Conservation (phyloP, 352 stramenopile species). For the Peronosclerospora sorghi region DNA sequence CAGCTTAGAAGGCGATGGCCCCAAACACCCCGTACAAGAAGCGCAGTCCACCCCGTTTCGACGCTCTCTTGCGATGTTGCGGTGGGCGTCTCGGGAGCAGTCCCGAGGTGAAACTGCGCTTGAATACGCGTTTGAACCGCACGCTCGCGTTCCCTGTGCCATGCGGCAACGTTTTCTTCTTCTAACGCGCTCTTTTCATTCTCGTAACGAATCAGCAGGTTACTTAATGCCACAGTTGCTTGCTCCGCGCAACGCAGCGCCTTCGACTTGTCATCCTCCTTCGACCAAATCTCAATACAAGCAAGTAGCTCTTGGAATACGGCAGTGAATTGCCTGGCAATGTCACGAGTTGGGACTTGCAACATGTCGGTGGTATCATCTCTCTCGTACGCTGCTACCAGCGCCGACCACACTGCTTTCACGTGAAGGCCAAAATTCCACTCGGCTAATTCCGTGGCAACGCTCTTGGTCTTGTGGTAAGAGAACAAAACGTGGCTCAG, state of each 20-base stretch:
- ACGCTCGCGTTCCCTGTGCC: constrained; percentile 28
- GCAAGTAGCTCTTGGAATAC: constrained; percentile 27
- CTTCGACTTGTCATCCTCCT: no score
- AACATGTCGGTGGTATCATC: constrained; percentile 12
- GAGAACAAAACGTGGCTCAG: constrained; percentile 23
- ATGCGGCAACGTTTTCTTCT: constrained; percentile 10
- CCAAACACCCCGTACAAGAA: constrained; percentile 46
- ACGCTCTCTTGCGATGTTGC: neutral
- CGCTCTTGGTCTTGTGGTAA: neutral
- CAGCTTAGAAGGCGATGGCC: constrained; percentile 29
- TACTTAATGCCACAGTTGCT: constrained; percentile 30
- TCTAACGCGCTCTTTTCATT: neutral
- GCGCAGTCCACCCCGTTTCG: constrained; percentile 23
- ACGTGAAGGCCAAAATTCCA: constrained; percentile 40
- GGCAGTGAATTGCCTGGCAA: constrained; percentile 20
- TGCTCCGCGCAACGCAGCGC: constrained; percentile 19
- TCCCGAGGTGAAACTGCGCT: constrained; percentile 22
- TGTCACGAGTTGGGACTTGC: constrained; percentile 10
- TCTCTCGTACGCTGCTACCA: constrained; percentile 11
- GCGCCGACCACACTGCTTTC: constrained; percentile 34
- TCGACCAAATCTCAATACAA: constrained; percentile 16
- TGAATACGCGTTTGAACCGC: constrained; percentile 26
- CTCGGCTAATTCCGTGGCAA: neutral
- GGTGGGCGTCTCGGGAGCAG: neutral
- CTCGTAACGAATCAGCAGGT: constrained; percentile 22